Base-by-base conservation (phyloP, 2,329 filamentous ascomycete genomes). In the Penicillium verrucosum region DNA sequence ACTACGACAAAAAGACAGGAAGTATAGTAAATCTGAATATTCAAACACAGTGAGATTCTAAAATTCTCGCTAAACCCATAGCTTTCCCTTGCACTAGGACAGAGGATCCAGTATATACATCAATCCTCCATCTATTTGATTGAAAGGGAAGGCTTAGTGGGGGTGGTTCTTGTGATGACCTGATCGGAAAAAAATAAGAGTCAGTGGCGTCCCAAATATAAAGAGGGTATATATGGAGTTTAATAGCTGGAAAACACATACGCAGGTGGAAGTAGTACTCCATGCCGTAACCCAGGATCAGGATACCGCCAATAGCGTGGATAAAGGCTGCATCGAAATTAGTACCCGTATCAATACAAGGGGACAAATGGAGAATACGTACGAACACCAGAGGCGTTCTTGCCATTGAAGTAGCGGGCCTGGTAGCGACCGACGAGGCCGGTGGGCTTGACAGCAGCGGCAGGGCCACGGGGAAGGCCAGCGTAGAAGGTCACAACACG, bases 81-180 rank as follows among this genome's bases (percentile, higher is more conserved):
- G 69, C 63, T 66, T 65, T 67, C 62, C 59, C 63, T 66, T 63
- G 56, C 65, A 69, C 66, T 71, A 66, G 66, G 62, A 59, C 61
- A 61, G 68, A 61, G 60, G 57, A 65, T 59, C 66, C 65, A 69
- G 70, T 76, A 75, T 77, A 70, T 76, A 76, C 73, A 76, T 69
- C 65, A 62, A 65, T 68, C 68, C 65, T 66, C 66, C 65, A 51
- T 61, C 61, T 57, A 51, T 56, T 61, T 34, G 52, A 56, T 57
- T 60, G 48, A 58, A 54, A 46, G 38, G 34, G 59, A 56, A 61
- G 58, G 60, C 74, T 82, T 95, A 99, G 84, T 99, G 94, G 71
- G 91, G 90, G 80, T 99, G 95, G 89, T 99, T 97, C 90, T 99
- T 99, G 89, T 97, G 93, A 86, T 99, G 93, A 72, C 94, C 94